These are phyloP conservation scores for Fraxinus baroniana DNA, from an alignment of 305 asterid species.

Conservation along the genomic window DNA sequence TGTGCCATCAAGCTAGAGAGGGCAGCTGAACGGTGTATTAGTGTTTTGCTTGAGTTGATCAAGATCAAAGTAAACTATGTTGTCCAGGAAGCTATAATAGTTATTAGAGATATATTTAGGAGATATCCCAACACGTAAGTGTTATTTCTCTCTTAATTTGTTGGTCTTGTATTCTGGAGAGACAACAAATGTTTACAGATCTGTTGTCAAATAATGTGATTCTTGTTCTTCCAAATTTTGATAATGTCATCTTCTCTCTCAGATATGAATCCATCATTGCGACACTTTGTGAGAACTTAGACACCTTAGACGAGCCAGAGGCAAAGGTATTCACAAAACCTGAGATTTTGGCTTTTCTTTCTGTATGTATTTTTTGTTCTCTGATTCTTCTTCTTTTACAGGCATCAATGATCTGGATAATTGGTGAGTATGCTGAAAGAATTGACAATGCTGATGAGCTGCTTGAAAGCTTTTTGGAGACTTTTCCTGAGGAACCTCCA, in stretches of 20 bases:
- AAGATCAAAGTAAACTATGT: slow-evolving; percentile 99
- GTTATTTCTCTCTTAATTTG: neutral
- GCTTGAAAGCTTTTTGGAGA: slow-evolving; percentile 96
- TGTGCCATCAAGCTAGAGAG: slow-evolving; percentile 99
- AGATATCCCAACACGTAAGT: slow-evolving; percentile 98
- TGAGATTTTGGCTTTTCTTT: slow-evolving; percentile 19
- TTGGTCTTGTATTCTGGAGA: neutral
- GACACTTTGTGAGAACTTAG: slow-evolving; percentile 97
- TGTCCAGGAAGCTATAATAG: slow-evolving; percentile 99
- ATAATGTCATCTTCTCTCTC: slow-evolving; percentile 25
- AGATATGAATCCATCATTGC: slow-evolving; percentile 98
- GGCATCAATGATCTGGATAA: slow-evolving; percentile 99
- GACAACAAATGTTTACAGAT: neutral
- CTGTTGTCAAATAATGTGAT: slow-evolving; percentile 4
- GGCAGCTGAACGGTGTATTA: slow-evolving; percentile 99
- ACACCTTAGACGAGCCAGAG: slow-evolving; percentile 99
- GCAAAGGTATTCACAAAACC: slow-evolving; percentile 70
- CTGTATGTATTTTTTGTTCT: slow-evolving; percentile 20
- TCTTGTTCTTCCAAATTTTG: slow-evolving; percentile 16
- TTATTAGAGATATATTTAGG: slow-evolving; percentile 95
- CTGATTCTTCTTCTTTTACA: slow-evolving; percentile 32
- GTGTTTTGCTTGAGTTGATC: slow-evolving; percentile 97
- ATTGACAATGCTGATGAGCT: slow-evolving; percentile 99
- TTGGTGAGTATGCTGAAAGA: slow-evolving; percentile 99
- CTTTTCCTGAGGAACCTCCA: slow-evolving; percentile 98